Percentiles rank a stretch among this genome's conserved stretches.
These are phyloP conservation scores for Trichomonascus vanleenenianus DNA, from an alignment of 805 yeast genomes.

Conservation along the genomic window DNA sequence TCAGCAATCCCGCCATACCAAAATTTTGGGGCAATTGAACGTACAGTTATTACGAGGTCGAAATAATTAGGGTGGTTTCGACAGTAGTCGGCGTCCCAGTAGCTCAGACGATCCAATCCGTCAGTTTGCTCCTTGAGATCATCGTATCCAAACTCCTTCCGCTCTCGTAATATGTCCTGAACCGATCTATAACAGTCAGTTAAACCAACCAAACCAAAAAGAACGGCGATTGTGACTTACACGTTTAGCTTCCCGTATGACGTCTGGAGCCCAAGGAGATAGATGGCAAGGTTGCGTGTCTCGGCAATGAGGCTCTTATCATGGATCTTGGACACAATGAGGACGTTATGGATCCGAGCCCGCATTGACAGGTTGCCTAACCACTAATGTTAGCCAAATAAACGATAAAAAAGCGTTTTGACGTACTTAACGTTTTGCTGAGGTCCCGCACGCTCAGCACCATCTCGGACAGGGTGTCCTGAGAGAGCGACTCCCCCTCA, in stretches of 20 bases:
- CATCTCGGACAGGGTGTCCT: conserved; percentile 24
- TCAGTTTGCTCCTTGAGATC: conserved; percentile 43
- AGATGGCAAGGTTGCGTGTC: conserved; percentile 20
- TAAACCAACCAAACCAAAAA: no score
- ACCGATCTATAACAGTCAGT: conserved; percentile 57
- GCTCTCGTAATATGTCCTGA: conserved; percentile 56
- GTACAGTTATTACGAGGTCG: conserved; percentile 32
- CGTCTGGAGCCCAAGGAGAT: conserved; percentile 16
- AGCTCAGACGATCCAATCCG: conserved; percentile 40
- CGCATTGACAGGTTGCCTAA: conserved; percentile 20
- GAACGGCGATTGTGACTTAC: conserved; percentile 42
- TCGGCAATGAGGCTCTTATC: conserved; percentile 16
- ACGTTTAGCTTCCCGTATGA: conserved; percentile 36
- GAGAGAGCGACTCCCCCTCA: conserved; percentile 12
- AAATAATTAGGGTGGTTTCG: conserved; percentile 36
- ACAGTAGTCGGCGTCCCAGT: conserved; percentile 63
- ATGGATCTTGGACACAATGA: conserved; percentile 21
- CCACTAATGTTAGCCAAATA: background rate
- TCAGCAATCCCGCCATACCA: conserved; percentile 61
- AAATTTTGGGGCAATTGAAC: conserved; percentile 43
- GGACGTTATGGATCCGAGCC: conserved; percentile 11
- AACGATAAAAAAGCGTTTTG: no score
- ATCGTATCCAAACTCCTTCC: conserved; percentile 54
- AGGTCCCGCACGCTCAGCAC: conserved; percentile 26
- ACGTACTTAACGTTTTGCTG: conserved; percentile 23